phyloP scores from a whole-genome alignment of 2,329 filamentous ascomycete genomes.

The Aspergillus sp. region DNA sequence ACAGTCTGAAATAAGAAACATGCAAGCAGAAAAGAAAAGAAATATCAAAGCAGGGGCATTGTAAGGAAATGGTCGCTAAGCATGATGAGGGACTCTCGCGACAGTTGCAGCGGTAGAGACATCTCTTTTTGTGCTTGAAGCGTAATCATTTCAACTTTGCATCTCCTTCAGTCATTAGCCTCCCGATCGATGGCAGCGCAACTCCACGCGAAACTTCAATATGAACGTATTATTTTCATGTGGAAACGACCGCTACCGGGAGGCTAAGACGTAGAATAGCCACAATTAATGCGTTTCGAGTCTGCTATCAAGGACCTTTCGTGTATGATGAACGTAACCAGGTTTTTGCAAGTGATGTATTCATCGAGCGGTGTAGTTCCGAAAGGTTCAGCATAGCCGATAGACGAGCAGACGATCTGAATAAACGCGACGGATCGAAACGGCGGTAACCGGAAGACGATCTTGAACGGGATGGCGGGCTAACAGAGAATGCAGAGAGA shows the following conservation, averaged over 20 bases:
- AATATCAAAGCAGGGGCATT: constrained; percentile 14
- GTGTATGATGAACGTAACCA: constrained; percentile 10
- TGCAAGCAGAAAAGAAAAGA: constrained; percentile 14
- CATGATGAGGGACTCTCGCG: constrained; percentile 19
- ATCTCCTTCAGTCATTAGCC: constrained; percentile 35
- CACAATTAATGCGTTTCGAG: constrained; percentile 37
- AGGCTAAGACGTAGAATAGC: constrained; percentile 37
- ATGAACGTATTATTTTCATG: constrained; percentile 18
- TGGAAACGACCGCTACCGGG: constrained; percentile 22
- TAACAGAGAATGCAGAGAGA: constrained; percentile 37
- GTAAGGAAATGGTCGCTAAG: constrained; percentile 11
- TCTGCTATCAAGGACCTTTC: constrained; percentile 26
- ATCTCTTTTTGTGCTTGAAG: constrained; percentile 21
- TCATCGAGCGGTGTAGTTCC: background rate
- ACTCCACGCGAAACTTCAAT: constrained; percentile 6
- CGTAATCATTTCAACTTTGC: constrained; percentile 32
- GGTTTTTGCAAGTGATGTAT: background rate
- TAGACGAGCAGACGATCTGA: constrained; percentile 21
- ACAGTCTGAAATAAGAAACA: constrained; percentile 19
- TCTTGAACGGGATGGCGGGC: constrained; percentile 39
- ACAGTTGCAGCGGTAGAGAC: constrained; percentile 24
- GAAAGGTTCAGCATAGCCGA: constrained; percentile 16
- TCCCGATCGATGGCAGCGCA: constrained; percentile 21
- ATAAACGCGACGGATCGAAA: constrained; percentile 33
- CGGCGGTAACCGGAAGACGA: constrained; percentile 35